Base-by-base conservation (phyloP, 306 rosid genomes). In the Crataegus laevigata region DNA sequence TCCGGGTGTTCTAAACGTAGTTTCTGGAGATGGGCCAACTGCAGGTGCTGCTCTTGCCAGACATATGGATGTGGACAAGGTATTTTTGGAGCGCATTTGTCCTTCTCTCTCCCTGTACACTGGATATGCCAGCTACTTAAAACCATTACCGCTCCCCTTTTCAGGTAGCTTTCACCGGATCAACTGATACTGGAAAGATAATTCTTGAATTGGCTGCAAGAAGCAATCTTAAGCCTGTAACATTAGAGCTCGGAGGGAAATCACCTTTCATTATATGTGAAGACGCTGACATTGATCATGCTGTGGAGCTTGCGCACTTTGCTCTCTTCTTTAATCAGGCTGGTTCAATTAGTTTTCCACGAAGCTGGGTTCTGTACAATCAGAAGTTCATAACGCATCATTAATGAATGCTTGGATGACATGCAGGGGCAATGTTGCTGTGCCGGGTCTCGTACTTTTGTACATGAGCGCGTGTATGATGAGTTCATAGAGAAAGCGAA, bases 51-150 rank as follows among this genome's bases (percentile, higher is more conserved):
- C 97, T 73, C 97, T 94, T 81, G 98, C 97, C 45, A 80, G 94
- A 66, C 98, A 94, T 80, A 88, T 88, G 94, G 94, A 91, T 50
- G 98, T 94, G 76, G 98, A 94, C 81, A 94, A 94, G 97, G 98
- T 93, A 88, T 29, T 38, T 47, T 72, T 67, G 14, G 58, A 76
- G 72, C 61, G 61, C 55, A 72, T 29, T 25, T 14, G 25, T 36
- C 32, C 67, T 42, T 51, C 55, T 55, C 6, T 47, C 21, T 50
- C 54, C 54, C 54, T 50, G 21, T 17, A 15, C 54, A 50, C 54
- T 50, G 54, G 54, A 50, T 15, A 0, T 15, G 2, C 21, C 3
- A 0, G 21, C 54, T 15, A 1, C 63, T 11, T 58, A 11, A 22
- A 58, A 58, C 59, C 17, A 58, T 24, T 11, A 58, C 29, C 17